Evolutionary conservation across 2,329 filamentous ascomycete genomes (phyloP), one percentile per base, ranked within the genome.

Genomic region (Penicillium sp.): DNA sequence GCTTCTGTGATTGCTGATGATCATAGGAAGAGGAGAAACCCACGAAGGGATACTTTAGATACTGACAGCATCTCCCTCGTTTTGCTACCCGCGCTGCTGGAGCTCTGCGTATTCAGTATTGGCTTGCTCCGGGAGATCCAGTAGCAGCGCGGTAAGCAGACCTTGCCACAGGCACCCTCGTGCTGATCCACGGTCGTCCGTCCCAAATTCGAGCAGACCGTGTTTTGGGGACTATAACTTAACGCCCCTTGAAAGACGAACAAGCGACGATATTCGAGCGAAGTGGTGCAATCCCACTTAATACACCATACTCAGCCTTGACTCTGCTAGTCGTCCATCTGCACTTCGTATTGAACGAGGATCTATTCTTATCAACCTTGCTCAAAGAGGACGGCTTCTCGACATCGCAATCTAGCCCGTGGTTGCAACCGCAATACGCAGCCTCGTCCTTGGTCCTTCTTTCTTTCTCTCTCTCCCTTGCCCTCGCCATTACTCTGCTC

Each of bases 91-190:
- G 31, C 7, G 31, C 31, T 31, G 7, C 31, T 31, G 31, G 31
- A 31, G 31, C 31, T 31, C 31, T 31, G 24, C 24, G 24, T 27
- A 27, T 27, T 27, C 24, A 1, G 24, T 31, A 31, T 10, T 31
- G 31, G 31, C 31, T 31, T 31, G 4, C 27, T 31, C 31, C 9
- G 9, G 31, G 31, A 6, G 27, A 31, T 22, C 22, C 22, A 22
- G 22, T 31, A 9, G 22, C 24, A 27, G 41, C 19, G 41, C 41
- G 22, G 19, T 24, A 6, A 35, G 11, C 31, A 39, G 10, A 37
- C 41, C 16, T 44, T 51, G 55, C 51, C 50, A 57, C 50, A 54
- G 41, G 51, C 40, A 39, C 35, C 22, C 35, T 39, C 44, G 56
- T 49, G 43, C 27, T 55, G 27, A 46, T 55, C 22, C 41, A 49